phyloP scores from a whole-genome alignment of 169 alveolate species.

The Amoebophrya sp. region DNA sequence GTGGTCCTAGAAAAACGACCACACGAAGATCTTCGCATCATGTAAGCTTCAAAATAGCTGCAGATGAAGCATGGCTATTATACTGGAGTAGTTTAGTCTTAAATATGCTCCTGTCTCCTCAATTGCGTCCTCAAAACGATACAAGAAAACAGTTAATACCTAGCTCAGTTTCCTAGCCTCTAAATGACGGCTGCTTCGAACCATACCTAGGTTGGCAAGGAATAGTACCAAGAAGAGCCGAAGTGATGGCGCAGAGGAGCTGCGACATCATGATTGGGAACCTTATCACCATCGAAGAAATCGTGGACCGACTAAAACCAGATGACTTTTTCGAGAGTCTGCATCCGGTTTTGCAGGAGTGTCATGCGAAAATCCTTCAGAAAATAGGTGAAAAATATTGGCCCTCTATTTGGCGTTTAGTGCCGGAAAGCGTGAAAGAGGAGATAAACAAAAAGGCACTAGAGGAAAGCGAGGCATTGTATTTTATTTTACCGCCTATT shows the following conservation, averaged over 20 bases:
- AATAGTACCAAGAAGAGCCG: slow-evolving; percentile 29
- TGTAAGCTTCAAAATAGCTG: no score
- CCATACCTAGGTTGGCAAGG: slow-evolving; percentile 36
- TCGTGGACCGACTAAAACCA: slow-evolving; percentile 1
- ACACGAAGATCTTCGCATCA: no score
- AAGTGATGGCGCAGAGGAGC: slow-evolving; percentile 13
- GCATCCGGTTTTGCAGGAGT: neutral
- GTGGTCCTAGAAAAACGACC: no score
- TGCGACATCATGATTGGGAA: slow-evolving; percentile 30
- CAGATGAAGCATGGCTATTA: neutral
- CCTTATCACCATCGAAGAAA: neutral
- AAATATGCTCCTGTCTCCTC: neutral
- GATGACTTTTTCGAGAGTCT: neutral
- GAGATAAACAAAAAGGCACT: slow-evolving; percentile 2
- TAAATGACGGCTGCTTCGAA: neutral
- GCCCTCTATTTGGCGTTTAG: neutral
- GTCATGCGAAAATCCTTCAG: neutral
- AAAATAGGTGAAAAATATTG: neutral
- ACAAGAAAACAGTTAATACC: no score
- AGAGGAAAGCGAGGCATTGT: neutral
- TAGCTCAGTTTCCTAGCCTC: no score
- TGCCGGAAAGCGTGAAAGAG: slow-evolving; percentile 1
- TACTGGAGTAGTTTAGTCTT: neutral
- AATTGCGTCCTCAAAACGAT: no score
- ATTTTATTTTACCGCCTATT: no score